Percentiles rank a stretch among this genome's conserved stretches.
phyloP scores from a whole-genome alignment of 805 yeast species.

The Pichia sporocuriosa region DNA sequence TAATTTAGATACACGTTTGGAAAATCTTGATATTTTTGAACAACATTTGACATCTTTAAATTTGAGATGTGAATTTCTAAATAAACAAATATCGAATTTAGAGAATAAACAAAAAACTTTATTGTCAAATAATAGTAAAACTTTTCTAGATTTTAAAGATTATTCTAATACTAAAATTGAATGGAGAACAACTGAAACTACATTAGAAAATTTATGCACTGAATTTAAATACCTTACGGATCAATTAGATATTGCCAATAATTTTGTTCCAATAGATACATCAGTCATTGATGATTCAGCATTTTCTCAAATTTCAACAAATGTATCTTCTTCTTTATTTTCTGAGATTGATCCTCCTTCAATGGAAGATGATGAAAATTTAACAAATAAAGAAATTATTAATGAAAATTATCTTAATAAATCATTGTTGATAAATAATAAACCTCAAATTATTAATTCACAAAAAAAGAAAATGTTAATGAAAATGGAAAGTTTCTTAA shows the following conservation, averaged over 20 bases:
- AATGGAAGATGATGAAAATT: conserved; percentile 6
- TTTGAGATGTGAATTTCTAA: conserved; percentile 30
- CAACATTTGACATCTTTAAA: conserved; percentile 28
- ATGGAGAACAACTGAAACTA: conserved; percentile 41
- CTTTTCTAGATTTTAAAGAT: neutral
- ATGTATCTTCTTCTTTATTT: conserved; percentile 7
- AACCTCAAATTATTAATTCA: no score
- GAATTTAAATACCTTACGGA: conserved; percentile 34
- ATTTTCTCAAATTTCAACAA: neutral
- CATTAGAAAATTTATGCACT: conserved; percentile 36
- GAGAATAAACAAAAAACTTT: conserved; percentile 17
- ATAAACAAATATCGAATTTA: conserved; percentile 27
- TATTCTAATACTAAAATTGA: conserved; percentile 27
- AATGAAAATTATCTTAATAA: no score
- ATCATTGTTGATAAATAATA: no score
- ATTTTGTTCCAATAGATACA: neutral
- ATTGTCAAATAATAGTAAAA: neutral
- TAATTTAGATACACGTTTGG: conserved; percentile 19
- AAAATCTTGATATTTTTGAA: conserved; percentile 24
- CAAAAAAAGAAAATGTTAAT: conserved; percentile 16
- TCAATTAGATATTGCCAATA: conserved; percentile 21
- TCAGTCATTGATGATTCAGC: neutral
- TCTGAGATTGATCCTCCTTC: conserved; percentile 7
- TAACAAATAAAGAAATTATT: conserved; percentile 14
- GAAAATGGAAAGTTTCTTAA: conserved; percentile 28